Evolutionary conservation across 352 stramenopile genomes (phyloP), one percentile per base, ranked within the genome.

Genomic region (Blastocystis sp.): DNA sequence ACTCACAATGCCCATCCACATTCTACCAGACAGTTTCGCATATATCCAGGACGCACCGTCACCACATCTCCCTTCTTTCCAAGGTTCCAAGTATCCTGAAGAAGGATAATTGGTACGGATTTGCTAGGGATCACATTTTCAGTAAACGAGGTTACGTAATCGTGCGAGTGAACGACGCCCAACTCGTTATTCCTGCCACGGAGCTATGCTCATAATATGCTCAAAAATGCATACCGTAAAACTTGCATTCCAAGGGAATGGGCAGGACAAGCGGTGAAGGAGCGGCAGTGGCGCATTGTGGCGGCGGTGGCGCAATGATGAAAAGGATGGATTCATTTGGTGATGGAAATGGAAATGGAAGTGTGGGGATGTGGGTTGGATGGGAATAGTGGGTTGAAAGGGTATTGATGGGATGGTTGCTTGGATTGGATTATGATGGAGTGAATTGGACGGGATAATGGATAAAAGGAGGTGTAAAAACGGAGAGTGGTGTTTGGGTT

Each of bases 61-160:
- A 81, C 69, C 0, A 81, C 48, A 42, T 81, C 69, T 40, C 69
- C 69, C 69, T 81, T 81, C 48, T 81, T 81, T 32, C 69, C 69
- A 40, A 81, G 27, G 48, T 81, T 81, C 69, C 69, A 81, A 21
- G 63, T 51, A 46, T 81, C 69, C 48, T 81, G 46, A n/a, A 81
- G 34, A 0, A 81, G 34, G 24, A 81, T 81, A 81, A 81, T 81
- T 16, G 69, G 69, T 46, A 81, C 32, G n/a, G 69, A 63, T 44
- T 81, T 81, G 16, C 69, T 81, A 65, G 2, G n/a, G 4, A 18
- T 81, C 16, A 81, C 6, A 48, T 14, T 29, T 29, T 21, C 32
- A 40, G 24, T 48, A 8, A 38, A 9, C 4, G 18, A 11, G 24
- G 11, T 29, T 46, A 81, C 69, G 69, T 63, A 21, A 81, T 44